Conservation (phyloP, 345 rosid genomes). For the Rhodamnia rubescens region DNA sequence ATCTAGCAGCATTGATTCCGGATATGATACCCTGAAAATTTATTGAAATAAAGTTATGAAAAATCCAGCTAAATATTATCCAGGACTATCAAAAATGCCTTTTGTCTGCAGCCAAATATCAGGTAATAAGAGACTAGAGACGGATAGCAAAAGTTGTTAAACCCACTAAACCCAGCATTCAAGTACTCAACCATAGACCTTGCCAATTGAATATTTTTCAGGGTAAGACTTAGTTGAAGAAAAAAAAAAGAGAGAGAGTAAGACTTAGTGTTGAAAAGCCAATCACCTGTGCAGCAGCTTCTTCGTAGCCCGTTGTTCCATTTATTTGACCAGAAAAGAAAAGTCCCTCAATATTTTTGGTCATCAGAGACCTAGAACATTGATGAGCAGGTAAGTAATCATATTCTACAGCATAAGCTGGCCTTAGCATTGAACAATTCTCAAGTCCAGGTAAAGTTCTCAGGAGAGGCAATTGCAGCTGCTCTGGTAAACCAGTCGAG, state of each 20-base stretch:
- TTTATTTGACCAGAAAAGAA: constrained; percentile 99
- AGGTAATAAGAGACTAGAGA: background rate
- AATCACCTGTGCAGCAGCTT: constrained; percentile 97
- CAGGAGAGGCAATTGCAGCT: constrained; percentile 86
- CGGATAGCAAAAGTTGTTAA: background rate
- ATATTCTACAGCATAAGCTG: constrained; percentile 98
- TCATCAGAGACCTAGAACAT: constrained; percentile 91
- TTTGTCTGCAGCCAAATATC: background rate
- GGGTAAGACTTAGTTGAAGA: background rate
- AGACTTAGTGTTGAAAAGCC: background rate
- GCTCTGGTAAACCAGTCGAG: constrained; percentile 96
- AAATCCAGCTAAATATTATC: background rate
- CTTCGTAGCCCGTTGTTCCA: constrained; percentile 98
- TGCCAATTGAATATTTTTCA: background rate
- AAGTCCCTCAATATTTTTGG: constrained; percentile 83
- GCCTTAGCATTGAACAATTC: constrained; percentile 90
- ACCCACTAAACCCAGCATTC: background rate
- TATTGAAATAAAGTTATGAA: background rate
- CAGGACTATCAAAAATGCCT: background rate
- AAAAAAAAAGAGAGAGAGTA: background rate
- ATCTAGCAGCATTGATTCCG: constrained; percentile 93
- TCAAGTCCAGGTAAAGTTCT: constrained; percentile 98
- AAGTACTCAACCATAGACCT: background rate
- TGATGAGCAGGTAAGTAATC: constrained; percentile 96
- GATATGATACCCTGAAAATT: constrained; percentile 70